Evolutionary conservation across 2,329 filamentous ascomycete species (phyloP), one percentile per base, ranked within the genome.

Genomic region (Pseudocercospora cruenta): DNA sequence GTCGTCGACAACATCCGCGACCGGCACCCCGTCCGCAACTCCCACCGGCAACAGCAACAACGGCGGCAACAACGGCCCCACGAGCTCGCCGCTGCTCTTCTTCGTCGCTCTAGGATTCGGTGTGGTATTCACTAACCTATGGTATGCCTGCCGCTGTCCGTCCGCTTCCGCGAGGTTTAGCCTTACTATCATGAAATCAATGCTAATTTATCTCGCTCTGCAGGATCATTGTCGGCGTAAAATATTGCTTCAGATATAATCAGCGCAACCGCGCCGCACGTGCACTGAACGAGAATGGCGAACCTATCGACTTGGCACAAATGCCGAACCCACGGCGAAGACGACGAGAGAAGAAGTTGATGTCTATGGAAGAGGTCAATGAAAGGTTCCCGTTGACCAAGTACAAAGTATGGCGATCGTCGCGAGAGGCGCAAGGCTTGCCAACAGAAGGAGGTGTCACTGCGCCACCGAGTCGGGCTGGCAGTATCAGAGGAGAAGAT

Each of bases 181-280:
- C 55, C 33, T 24, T 14, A 54, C 16, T 62, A 51, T 57, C 33
- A 64, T 43, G 31, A 21, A 51, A 58, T 59, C 59, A 61, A 69
- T 65, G 68, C 68, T 71, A 70, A 71, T 43, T 55, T 24, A 54
- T 43, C 57, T 62, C 61, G 21, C 59, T 22, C 26, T 21, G 45
- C 61, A 99, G 95, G 95, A 99, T 99, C 75, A 99, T 99, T 74
- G 95, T 99, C 67, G 95, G 95, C 72, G 95, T 99, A 68, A 99
- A 99, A 82, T 99, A 99, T 80, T 99, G 95, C 82, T 99, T 99
- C 81, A 88, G 95, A 73, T 98, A 99, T 80, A 98, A 98, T 80
- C 94, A 95, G 72, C 90, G 95, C 66, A 96, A 96, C 77, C 90
- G 95, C 60, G 89, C 90, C 67, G 82, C 93, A 75, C 89, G 92